Evolutionary conservation across 2,329 filamentous ascomycete genomes (phyloP).

Genomic region (Beauveria varroae): DNA sequence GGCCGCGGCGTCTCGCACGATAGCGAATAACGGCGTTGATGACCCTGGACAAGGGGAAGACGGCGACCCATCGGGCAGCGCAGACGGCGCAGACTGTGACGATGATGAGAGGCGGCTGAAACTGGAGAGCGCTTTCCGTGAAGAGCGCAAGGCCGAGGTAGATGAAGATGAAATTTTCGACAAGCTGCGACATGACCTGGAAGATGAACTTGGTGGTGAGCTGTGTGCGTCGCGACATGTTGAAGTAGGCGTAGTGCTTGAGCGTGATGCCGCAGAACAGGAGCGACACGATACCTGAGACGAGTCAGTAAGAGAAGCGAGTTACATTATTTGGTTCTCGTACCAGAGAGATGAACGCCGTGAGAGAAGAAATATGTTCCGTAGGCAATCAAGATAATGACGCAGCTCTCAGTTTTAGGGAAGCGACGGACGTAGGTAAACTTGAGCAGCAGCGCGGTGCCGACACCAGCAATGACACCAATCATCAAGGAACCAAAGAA

Average conservation of each 20-base stretch:
- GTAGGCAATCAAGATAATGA: constrained; percentile 90
- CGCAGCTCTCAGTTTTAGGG: constrained; percentile 92
- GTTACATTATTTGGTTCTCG: constrained; percentile 20
- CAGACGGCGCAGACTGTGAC: constrained; percentile 89
- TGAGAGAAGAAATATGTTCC: constrained; percentile 98
- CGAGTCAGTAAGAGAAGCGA: not conserved
- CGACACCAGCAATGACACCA: constrained; percentile 78
- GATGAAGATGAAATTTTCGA: constrained; percentile 99
- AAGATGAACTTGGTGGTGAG: constrained; percentile 98
- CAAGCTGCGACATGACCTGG: constrained; percentile 86
- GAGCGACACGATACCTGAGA: constrained; percentile 81
- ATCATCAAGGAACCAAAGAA: constrained; percentile 94
- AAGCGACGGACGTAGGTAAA: constrained; percentile 89
- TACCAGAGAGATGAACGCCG: constrained; percentile 91
- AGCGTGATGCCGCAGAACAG: constrained; percentile 97
- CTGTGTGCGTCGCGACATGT: constrained; percentile 97
- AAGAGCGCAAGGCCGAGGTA: constrained; percentile 93
- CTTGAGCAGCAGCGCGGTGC: constrained; percentile 81
- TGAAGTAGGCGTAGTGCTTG: constrained; percentile 99
- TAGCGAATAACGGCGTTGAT: constrained; percentile 95
- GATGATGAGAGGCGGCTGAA: constrained; percentile 92
- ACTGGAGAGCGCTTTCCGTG: constrained; percentile 79
- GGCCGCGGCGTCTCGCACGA: constrained; percentile 65
- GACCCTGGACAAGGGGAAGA: constrained; percentile 81
- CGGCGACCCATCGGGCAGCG: constrained; percentile 82